phyloP scores from a whole-genome alignment of 768 basidiomycete genomes.

The Leccinum broughii region DNA sequence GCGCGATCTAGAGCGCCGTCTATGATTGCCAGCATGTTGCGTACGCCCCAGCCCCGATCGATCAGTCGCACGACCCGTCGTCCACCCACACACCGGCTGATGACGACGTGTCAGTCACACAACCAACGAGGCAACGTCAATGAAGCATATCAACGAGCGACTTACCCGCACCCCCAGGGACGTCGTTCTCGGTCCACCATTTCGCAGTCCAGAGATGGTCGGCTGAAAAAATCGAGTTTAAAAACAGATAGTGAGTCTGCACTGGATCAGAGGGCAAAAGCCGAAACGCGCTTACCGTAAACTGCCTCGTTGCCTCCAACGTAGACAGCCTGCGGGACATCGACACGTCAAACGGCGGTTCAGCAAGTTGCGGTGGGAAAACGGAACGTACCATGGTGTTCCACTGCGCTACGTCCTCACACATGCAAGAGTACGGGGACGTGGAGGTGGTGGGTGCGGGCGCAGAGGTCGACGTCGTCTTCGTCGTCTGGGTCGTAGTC shows the following conservation, averaged over 20 bases:
- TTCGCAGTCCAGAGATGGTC: conserved; percentile 52
- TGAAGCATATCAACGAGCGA: background rate
- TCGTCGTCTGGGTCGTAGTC: background rate
- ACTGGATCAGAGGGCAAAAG: background rate
- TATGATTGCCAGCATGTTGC: too few species aligned
- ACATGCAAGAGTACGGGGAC: conserved; percentile 33
- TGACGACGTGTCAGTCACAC: background rate
- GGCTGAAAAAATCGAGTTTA: conserved; percentile 21
- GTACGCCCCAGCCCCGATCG: background rate
- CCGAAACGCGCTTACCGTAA: conserved; percentile 37
- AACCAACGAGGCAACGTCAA: background rate
- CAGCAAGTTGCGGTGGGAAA: background rate
- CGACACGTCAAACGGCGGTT: background rate
- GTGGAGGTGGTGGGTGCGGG: conserved; percentile 12
- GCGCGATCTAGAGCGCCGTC: background rate
- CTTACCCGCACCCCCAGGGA: conserved; percentile 31
- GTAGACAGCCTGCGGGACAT: conserved; percentile 29
- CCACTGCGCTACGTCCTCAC: conserved; percentile 47
- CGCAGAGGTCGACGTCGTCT: conserved; percentile 1
- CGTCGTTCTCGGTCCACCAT: conserved; percentile 50
- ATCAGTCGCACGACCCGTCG: conserved; percentile 34
- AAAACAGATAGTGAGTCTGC: background rate
- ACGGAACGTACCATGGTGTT: conserved; percentile 22
- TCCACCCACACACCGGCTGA: conserved; percentile 35
- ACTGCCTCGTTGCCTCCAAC: conserved; percentile 40